phyloP scores from a whole-genome alignment of 2,329 filamentous ascomycete species.

The Aspergillus carbonarius region DNA sequence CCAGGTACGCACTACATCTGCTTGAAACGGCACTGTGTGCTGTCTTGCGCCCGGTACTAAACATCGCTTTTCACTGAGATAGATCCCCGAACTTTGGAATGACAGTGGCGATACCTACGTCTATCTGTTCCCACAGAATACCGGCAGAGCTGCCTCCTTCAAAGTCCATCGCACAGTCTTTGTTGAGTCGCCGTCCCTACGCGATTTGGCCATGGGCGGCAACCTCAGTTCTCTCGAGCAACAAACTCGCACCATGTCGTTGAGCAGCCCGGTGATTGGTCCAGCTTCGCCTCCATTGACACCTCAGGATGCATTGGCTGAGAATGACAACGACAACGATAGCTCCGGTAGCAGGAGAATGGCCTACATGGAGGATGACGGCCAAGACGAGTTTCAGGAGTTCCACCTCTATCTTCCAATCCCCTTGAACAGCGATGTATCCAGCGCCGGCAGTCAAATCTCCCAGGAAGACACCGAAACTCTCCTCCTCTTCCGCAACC shows the following conservation, averaged over 20 bases:
- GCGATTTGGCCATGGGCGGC: slow-evolving; percentile 55
- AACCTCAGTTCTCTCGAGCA: slow-evolving; percentile 42
- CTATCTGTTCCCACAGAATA: slow-evolving; percentile 60
- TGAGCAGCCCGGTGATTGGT: slow-evolving; percentile 25
- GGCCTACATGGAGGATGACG: slow-evolving; percentile 48
- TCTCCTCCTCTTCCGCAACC: slow-evolving; percentile 60
- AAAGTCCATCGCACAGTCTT: slow-evolving; percentile 60
- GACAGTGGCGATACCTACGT: slow-evolving; percentile 62
- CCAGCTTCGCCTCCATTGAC: slow-evolving; percentile 31
- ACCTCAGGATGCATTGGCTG: slow-evolving; percentile 32
- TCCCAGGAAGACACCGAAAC: slow-evolving; percentile 55
- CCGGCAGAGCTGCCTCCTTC: slow-evolving; percentile 60
- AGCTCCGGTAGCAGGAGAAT: slow-evolving; percentile 51
- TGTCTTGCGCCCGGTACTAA: background rate
- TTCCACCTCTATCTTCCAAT: slow-evolving; percentile 61
- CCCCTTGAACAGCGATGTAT: slow-evolving; percentile 53
- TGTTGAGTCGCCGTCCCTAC: slow-evolving; percentile 56
- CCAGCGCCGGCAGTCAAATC: slow-evolving; percentile 33
- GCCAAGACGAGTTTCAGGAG: slow-evolving; percentile 40
- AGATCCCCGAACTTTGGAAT: slow-evolving; percentile 63
- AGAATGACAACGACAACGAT: slow-evolving; percentile 39
- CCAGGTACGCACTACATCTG: slow-evolving; percentile 43
- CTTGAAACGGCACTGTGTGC: background rate
- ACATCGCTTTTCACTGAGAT: background rate
- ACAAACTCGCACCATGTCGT: slow-evolving; percentile 32